phyloP scores from a whole-genome alignment of 179 eudicot genomes.

The Patellifolia procumbens region DNA sequence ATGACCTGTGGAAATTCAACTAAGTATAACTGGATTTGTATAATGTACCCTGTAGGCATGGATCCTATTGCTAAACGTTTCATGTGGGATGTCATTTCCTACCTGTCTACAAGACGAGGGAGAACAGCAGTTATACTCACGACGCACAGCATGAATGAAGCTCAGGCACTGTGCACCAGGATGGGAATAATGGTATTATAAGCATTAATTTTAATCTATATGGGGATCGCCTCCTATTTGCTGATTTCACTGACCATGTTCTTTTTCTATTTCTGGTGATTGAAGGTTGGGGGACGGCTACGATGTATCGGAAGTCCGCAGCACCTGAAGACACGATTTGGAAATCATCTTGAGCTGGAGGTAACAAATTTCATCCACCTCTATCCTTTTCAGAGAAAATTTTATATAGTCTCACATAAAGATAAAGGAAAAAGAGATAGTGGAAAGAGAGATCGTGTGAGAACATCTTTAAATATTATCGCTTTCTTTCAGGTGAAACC shows the following conservation, averaged over 20 bases:
- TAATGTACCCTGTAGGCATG: conserved; percentile 59
- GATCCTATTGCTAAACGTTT: conserved; percentile 98
- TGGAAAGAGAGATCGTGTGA: not conserved
- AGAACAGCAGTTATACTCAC: conserved; percentile 96
- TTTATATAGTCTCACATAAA: not conserved
- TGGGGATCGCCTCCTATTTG: not conserved
- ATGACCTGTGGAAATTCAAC: conserved; percentile 2
- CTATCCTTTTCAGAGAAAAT: not conserved
- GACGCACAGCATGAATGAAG: conserved; percentile 99
- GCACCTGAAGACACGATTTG: conserved; percentile 92
- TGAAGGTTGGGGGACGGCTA: conserved; percentile 85
- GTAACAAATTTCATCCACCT: conserved; percentile 28
- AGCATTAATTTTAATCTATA: conserved; percentile 4
- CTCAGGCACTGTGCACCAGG: conserved; percentile 96
- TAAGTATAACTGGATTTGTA: not conserved
- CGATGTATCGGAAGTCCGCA: conserved; percentile 97
- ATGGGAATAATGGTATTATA: conserved; percentile 88
- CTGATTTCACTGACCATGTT: not conserved
- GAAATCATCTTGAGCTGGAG: conserved; percentile 98
- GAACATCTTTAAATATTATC: not conserved
- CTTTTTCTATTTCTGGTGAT: conserved; percentile 10
- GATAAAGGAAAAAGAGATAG: not conserved
- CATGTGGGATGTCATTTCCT: conserved; percentile 99
- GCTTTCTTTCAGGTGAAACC: conserved; percentile 70
- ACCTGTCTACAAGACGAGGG: conserved; percentile 89